Base-by-base conservation (phyloP, 257 asterid genomes). In the Parsonsia alboflavescens region DNA sequence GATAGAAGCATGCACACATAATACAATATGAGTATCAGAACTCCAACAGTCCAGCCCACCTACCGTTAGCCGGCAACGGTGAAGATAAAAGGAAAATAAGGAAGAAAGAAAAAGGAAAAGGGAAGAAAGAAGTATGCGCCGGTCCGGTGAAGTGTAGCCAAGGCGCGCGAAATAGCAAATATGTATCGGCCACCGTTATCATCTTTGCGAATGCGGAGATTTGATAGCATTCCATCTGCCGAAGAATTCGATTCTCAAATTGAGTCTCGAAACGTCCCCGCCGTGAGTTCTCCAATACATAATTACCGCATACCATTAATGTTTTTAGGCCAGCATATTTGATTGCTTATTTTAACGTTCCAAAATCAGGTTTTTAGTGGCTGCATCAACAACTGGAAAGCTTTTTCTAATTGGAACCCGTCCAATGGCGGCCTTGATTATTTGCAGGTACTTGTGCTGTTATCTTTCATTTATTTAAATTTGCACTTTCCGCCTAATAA, bases 391-490 rank as follows among this genome's bases (percentile, higher is more conserved):
- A 72, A 84, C 49, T 95, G 98, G 97, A 85, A 87, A 75, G 96
- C 97, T 64, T 85, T 87, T 84, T 79, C 90, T 7, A 88, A 80
- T 57, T 95, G 98, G 98, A 86, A 89, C 48, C 91, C 88, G 24
- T 74, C 79, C 10, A 83, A 86, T 84, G 98, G 95, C 65, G 97
- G 99, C 74, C 90, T 95, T 70, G 88, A 88, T 59, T 92, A 92
- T 84, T 83, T 95, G 89, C 92, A 85, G 95, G 97, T 89, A 39
- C 71, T 71, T 26, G 68, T 49, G 39, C 39, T 45, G 73, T 80
- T 68, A 15, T 67, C 21, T 52, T 52, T 52, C 21, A 52, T 7
- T 19, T 16, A 5, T 52, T 17, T 17, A 5, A 52, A 52, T 7
- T 52, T 52, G 22, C 58, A 36, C 1, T 42, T 5, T 30, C 48